These are phyloP conservation scores for Penicillium sp. DNA, from an alignment of 2,329 filamentous ascomycete species.

Conservation along the genomic window DNA sequence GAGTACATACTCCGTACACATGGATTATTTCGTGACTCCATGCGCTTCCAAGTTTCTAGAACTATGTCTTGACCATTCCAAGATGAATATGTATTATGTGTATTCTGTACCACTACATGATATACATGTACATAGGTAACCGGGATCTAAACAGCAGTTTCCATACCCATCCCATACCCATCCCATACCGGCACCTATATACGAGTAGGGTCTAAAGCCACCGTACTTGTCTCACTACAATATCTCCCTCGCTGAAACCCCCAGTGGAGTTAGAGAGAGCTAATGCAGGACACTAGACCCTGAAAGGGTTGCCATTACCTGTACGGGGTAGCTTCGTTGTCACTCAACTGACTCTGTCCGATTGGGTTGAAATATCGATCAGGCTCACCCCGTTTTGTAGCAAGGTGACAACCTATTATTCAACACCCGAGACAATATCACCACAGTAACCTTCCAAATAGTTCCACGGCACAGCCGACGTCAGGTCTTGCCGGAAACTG, in stretches of 20 bases:
- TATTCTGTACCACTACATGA: too few species aligned
- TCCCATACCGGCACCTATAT: background rate
- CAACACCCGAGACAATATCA: background rate
- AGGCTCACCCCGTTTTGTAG: background rate
- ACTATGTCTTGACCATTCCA: background rate
- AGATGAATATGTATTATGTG: background rate
- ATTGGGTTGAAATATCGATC: background rate
- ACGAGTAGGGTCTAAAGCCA: background rate
- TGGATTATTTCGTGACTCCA: background rate
- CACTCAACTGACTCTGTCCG: background rate
- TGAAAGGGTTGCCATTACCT: background rate
- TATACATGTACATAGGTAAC: background rate
- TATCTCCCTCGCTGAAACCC: background rate
- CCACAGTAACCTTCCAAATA: background rate
- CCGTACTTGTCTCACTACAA: conserved; percentile 1
- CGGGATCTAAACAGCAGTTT: background rate
- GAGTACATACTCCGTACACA: background rate
- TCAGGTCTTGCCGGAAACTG: background rate
- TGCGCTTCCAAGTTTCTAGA: background rate
- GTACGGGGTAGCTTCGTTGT: background rate
- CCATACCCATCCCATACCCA: background rate
- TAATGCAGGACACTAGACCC: background rate
- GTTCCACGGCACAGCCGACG: background rate
- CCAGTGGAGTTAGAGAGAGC: background rate
- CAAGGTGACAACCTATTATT: background rate